Evolutionary conservation across 2,329 filamentous ascomycete species (phyloP).

Genomic region (Sphaerulina vaccinii): DNA sequence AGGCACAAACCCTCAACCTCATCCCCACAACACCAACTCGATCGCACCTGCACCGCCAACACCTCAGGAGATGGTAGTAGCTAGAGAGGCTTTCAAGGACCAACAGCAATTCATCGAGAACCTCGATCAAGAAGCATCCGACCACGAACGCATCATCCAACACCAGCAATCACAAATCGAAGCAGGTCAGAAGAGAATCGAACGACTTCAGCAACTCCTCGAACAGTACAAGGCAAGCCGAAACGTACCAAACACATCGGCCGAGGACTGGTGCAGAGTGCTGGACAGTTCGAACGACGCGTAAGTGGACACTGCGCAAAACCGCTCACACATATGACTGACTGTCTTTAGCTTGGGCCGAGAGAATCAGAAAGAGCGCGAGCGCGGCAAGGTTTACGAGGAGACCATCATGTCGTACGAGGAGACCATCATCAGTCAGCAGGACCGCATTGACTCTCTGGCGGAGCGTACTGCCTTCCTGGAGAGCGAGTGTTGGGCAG

Average conservation of each 20-base stretch:
- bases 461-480: neutral
- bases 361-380: too few relatives aligned
- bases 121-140: constrained; percentile 1
- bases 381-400: too few relatives aligned
- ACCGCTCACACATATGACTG: too few relatives aligned
- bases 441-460: too few relatives aligned
- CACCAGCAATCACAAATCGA: neutral
- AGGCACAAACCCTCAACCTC: too few relatives aligned
- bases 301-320: neutral
- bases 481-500: neutral
- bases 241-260: neutral
- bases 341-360: too few relatives aligned
- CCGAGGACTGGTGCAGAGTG: neutral
- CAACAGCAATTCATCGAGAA: constrained; percentile 4
- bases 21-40: neutral
- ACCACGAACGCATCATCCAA: neutral
- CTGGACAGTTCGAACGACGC: neutral
- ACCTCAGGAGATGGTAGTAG: neutral
- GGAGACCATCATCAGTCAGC: too few relatives aligned
- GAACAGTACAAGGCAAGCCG: neutral
- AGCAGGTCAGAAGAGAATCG: neutral
- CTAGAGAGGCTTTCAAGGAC: constrained; percentile 1
- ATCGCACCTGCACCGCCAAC: neutral
- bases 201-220: neutral
- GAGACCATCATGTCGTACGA: too few relatives aligned